Evolutionary conservation across 352 stramenopile species (phyloP).

Genomic region (Pythium aquatile): DNA sequence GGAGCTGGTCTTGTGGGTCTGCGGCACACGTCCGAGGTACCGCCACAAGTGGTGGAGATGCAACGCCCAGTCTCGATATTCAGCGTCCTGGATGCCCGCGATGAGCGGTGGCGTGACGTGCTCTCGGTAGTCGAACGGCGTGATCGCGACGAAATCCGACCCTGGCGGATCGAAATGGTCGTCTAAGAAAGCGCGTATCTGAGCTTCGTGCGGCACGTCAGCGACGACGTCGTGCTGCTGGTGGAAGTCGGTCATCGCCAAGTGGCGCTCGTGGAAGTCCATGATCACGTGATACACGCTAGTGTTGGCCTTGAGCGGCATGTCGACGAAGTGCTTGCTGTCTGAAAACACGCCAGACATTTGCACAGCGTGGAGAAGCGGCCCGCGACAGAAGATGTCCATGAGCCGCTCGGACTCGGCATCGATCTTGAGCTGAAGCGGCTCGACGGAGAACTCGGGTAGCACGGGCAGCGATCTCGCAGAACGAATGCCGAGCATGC

Average conservation of each 20-base stretch:
- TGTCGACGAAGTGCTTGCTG: slow-evolving; percentile 93
- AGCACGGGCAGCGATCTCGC: slow-evolving; percentile 14
- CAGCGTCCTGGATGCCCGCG: slow-evolving; percentile 42
- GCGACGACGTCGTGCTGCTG: slow-evolving; percentile 4
- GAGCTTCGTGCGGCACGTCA: slow-evolving; percentile 29
- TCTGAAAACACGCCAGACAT: slow-evolving; percentile 81
- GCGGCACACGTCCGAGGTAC: slow-evolving; percentile 58
- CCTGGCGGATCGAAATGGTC: slow-evolving; percentile 82
- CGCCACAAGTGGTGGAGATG: slow-evolving; percentile 76
- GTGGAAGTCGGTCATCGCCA: slow-evolving; percentile 57
- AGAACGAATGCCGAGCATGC: not conserved
- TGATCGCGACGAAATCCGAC: slow-evolving; percentile 69
- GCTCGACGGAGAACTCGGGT: slow-evolving; percentile 22
- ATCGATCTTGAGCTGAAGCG: slow-evolving; percentile 32
- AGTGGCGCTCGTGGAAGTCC: slow-evolving; percentile 56
- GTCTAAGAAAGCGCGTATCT: slow-evolving; percentile 67
- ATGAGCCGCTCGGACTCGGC: slow-evolving; percentile 54
- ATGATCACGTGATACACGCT: slow-evolving; percentile 66
- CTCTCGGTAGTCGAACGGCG: slow-evolving; percentile 68
- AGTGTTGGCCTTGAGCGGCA: slow-evolving; percentile 86
- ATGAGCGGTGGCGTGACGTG: slow-evolving; percentile 51
- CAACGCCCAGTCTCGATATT: slow-evolving; percentile 63
- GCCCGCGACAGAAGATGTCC: slow-evolving; percentile 75
- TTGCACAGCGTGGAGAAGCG: slow-evolving; percentile 68
- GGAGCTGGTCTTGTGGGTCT: slow-evolving; percentile 51